A percentile compares a stretch with the other conserved stretches of the same genome.
Conservation (phyloP, 768 basidiomycete species). For the Amanita rimosa region DNA sequence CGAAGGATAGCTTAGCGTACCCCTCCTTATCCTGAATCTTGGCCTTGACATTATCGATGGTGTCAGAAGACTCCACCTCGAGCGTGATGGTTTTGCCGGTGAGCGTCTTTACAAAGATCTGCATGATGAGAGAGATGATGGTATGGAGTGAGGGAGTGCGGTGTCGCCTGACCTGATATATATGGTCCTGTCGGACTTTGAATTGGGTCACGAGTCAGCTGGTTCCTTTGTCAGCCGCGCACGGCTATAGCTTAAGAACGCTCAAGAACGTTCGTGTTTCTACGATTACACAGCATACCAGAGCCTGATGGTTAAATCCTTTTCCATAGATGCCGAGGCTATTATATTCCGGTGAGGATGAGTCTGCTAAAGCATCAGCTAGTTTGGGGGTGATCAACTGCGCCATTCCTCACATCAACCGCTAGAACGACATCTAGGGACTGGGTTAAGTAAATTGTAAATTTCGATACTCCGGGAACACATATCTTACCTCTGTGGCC, state of each 20-base stretch:
- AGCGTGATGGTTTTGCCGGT: constrained; percentile 5
- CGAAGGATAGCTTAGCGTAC: background rate
- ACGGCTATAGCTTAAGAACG: too few relatives aligned
- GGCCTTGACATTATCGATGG: constrained; percentile 7
- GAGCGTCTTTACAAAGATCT: constrained; percentile 8
- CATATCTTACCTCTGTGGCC: constrained; percentile 62
- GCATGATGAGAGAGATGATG: constrained; percentile 9
- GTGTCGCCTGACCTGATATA: constrained; percentile 17
- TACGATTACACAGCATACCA: constrained; percentile 31
- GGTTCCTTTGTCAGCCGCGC: background rate
- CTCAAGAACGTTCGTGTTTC: background rate
- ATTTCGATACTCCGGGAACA: background rate
- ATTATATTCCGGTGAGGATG: constrained; percentile 69
- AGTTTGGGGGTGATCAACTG: constrained; percentile 1
- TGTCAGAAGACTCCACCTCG: constrained; percentile 7
- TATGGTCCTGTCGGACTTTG: constrained; percentile 23
- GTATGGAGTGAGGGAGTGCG: constrained; percentile 6
- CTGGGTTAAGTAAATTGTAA: constrained; percentile 1
- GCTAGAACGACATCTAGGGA: constrained; percentile 56
- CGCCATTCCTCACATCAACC: constrained; percentile 43
- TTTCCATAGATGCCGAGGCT: constrained; percentile 85
- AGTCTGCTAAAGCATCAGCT: constrained; percentile 32
- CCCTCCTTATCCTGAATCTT: constrained; percentile 8
- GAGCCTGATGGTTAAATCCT: constrained; percentile 73
- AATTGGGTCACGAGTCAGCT: constrained; percentile 14